Base-by-base conservation (phyloP, 1,284 basidiomycete genomes). In the Heterobasidion occidentale region DNA sequence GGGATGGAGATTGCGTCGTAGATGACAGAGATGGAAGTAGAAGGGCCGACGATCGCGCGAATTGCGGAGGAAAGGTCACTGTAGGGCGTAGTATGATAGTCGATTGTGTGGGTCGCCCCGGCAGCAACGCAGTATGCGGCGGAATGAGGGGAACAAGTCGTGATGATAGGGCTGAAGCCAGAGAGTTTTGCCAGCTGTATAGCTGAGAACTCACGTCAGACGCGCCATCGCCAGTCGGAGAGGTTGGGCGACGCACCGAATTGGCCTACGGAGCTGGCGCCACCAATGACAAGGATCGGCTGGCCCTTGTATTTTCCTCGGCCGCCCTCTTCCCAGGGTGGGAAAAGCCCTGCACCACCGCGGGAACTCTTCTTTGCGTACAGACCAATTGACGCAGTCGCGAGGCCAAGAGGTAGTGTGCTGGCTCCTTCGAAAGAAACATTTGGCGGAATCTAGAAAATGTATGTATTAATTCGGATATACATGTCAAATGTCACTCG, bases 21-120 rank as follows among this genome's bases (percentile, higher is more conserved):
- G 11, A 65, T 62, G 50, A 64, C 14, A 7, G 34, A 33, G 33
- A 69, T 46, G 5, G 63, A 67, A 6, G 34, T 51, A 3, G 53
- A 44, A 27, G 27, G 27, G 38, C 38, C n/a, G 3, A 54, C 48
- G 27, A 60, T 60, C 19, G 49, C 36, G 5, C 27, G 34, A 11
- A 70, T 56, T 33, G 58, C 62, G 9, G 57, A 58, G n/a, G 49
- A 53, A 46, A 68, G 57, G 9, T 38, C 50, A 7, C 36, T 3
- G 34, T 58, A 55, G 11, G 59, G 55, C 17, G 62, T 52, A 7
- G 58, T 60, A n/a, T 56, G 55, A 51, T 70, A 69, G 56, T 71
- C 67, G 61, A 74, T 62, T 45, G 70, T 64, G 36, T 71, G 71
- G 11, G 70, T 70, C 4, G 73, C 75, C 8, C 74, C 74, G 44